These are phyloP conservation scores for Rhodomyrtus psidioides DNA, from an alignment of 441 rosid genomes.

Conservation along the genomic window DNA sequence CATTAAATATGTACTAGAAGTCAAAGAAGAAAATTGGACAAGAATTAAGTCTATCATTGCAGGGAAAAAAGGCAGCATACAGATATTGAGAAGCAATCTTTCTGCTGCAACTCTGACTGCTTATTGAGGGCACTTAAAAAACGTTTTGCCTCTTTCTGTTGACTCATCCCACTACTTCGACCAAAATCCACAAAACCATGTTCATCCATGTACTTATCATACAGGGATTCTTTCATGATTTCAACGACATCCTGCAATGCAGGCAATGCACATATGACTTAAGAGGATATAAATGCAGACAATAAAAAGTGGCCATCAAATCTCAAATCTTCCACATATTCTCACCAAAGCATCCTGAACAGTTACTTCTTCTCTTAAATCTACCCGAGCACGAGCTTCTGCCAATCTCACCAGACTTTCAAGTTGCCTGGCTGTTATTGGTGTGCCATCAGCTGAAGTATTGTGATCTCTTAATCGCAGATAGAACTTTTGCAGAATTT, in stretches of 20 bases:
- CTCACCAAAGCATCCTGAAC: conserved; percentile 79
- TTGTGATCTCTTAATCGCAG: conserved; percentile 78
- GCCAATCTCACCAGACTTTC: conserved; percentile 95
- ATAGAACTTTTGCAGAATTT: conserved; percentile 85
- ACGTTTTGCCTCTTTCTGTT: conserved; percentile 94
- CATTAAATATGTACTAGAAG: neutral
- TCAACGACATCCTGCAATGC: conserved; percentile 85
- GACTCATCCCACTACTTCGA: conserved; percentile 98
- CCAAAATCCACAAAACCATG: conserved; percentile 93
- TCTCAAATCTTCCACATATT: neutral
- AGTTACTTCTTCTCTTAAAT: conserved; percentile 90
- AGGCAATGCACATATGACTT: neutral
- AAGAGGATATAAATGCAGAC: neutral
- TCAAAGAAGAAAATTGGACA: neutral
- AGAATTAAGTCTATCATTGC: neutral
- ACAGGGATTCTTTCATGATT: conserved; percentile 93
- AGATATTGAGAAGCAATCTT: conserved; percentile 82
- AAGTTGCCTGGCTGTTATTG: conserved; percentile 95
- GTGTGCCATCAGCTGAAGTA: conserved; percentile 92
- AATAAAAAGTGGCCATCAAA: neutral
- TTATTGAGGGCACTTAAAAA: conserved; percentile 87
- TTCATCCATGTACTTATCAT: conserved; percentile 88
- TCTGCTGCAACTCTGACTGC: conserved; percentile 86
- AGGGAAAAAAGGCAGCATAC: conserved; percentile 34
- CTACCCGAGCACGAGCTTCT: conserved; percentile 94